A percentile compares a stretch with the other conserved stretches of the same genome.
Conservation (phyloP, 345 rosid genomes). For the Euphorbia pulcherrima region DNA sequence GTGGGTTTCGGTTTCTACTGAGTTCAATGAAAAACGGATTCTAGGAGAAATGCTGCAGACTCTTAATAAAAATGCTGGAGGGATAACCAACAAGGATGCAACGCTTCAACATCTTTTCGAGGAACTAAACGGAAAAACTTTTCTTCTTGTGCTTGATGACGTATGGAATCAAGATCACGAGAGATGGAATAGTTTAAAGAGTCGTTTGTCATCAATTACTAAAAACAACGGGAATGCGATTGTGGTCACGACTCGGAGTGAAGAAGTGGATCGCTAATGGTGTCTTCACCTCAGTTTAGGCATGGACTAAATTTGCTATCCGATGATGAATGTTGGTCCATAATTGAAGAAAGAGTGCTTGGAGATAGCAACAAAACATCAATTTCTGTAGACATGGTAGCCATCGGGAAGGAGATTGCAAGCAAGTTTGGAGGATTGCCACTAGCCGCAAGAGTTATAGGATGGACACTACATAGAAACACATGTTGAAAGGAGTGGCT, state of each 20-base stretch:
- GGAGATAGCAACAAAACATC: background rate
- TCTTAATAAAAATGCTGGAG: background rate
- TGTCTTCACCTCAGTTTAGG: background rate
- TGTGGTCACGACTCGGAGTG: conserved; percentile 18
- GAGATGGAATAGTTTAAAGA: conserved; percentile 15
- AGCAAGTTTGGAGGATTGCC: conserved; percentile 23
- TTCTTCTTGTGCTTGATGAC: conserved; percentile 23
- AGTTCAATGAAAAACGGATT: conserved; percentile 7
- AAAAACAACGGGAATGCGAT: conserved; percentile 3
- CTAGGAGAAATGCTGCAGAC: conserved; percentile 13
- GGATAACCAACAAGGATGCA: background rate
- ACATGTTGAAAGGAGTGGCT: conserved; percentile 6
- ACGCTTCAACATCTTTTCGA: background rate
- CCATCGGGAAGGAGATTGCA: conserved; percentile 19
- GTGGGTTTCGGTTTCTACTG: conserved; percentile 16
- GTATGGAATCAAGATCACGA: conserved; percentile 21
- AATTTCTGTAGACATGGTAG: conserved; percentile 4
- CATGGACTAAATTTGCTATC: background rate
- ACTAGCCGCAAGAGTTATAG: conserved; percentile 6
- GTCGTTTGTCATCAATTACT: background rate
- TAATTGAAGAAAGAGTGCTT: conserved; percentile 4
- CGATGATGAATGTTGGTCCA: conserved; percentile 19
- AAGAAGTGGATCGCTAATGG: conserved; percentile 8
- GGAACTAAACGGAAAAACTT: conserved; percentile 1
- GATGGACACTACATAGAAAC: background rate